Base-by-base conservation (phyloP, 495 filamentous ascomycete genomes). In the Chaetomium cochliodes region DNA sequence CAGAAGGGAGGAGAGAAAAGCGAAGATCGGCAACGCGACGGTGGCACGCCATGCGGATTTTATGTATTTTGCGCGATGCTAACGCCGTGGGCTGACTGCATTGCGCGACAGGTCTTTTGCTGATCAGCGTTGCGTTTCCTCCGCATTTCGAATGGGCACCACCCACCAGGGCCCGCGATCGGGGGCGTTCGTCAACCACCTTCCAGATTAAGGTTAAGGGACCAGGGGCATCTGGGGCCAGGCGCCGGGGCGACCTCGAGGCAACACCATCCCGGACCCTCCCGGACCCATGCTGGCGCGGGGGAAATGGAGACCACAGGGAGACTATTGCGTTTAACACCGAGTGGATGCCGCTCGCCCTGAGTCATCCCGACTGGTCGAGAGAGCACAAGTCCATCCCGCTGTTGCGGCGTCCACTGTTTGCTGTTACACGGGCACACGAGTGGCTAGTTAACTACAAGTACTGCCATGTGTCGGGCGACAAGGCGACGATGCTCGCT, bases 151-250 rank as follows among this genome's bases (percentile, higher is more conserved):
- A 33, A 53, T 18, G 23, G n/a, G n/a, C n/a, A n/a, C n/a, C n/a
- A n/a, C n/a, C 20, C 49, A 37, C 33, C 33, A 20, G 18, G 59
- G 59, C 49, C 59, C 59, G 59, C 42, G 47, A 62, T 62, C 59
- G 59, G 59, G 60, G 37, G 7, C 55, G 50, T 20, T 13, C 44
- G 49, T 42, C 4, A 62, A 55, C 60, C 50, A 62, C 60, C 60
- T 62, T 62, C 60, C 60, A 11, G 1, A 55, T 62, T 30, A 6
- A 37, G 50, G 20, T 46, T 41, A 23, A 60, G 42, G 25, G 9
- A 20, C 41, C 20, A n/a, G 42, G 3, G 23, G 28, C n/a, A 49
- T 3, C 18, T 13, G 23, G 13, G 18, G 33, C 33, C 33, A 37
- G 33, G 33, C 33, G 33, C 33, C 33, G 33, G 33, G 33, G 33